These are phyloP conservation scores for Margaritispora aquatica DNA, from an alignment of 495 filamentous ascomycete genomes.

Conservation along the genomic window DNA sequence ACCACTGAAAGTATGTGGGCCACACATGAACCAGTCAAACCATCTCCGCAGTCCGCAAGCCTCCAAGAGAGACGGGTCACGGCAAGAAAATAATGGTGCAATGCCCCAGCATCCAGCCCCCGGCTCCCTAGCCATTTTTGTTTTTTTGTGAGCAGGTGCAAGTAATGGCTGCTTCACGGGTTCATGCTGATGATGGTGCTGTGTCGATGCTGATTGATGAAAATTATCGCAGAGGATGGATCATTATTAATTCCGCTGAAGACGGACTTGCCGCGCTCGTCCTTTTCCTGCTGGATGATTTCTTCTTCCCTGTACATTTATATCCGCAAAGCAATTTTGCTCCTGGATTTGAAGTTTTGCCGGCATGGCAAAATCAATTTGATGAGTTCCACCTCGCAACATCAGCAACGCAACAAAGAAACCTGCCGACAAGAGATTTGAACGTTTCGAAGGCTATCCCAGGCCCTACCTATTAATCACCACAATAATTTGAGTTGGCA, in stretches of 20 bases:
- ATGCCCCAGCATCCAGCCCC: too few relatives aligned
- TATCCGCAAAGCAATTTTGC: not conserved
- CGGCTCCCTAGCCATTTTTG: not conserved
- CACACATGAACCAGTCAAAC: not conserved
- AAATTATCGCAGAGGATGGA: not conserved
- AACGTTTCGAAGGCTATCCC: not conserved
- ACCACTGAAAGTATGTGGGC: not conserved
- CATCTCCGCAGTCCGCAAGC: not conserved
- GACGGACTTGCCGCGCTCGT: constrained; percentile 15
- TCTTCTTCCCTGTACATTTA: not conserved
- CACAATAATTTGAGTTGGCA: not conserved
- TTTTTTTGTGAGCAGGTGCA: not conserved
- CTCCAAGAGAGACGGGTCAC: not conserved
- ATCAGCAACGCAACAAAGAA: not conserved
- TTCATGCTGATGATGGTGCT: too few relatives aligned
- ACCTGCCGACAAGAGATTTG: not conserved
- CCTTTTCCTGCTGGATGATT: not conserved
- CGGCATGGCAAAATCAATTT: constrained; percentile 3
- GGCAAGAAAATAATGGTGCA: not conserved
- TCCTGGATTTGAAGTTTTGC: constrained; percentile 9
- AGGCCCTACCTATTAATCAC: not conserved
- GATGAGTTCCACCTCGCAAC: not conserved
- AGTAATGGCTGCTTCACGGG: constrained; percentile 11
- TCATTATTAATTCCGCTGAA: not conserved
- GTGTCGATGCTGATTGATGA: constrained; percentile 1